Conservation (phyloP, 2,329 filamentous ascomycete species). For the Exserohilum rostratum region DNA sequence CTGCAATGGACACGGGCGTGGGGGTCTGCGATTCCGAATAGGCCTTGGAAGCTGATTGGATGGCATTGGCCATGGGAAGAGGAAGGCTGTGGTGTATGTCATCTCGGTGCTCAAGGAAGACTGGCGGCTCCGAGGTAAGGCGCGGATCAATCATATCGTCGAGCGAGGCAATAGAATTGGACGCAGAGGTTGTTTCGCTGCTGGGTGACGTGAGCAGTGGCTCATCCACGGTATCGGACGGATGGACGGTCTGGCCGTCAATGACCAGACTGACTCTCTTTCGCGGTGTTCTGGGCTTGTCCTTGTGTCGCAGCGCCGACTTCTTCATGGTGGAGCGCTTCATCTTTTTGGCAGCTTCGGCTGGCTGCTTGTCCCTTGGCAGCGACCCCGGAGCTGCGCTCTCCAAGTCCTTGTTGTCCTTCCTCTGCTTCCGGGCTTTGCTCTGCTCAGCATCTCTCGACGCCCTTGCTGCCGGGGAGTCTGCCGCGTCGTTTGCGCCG, state of each 20-base stretch:
- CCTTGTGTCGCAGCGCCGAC: constrained; percentile 39
- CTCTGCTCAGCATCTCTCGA: constrained; percentile 31
- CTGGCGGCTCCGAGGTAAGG: constrained; percentile 23
- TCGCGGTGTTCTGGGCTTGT: constrained; percentile 30
- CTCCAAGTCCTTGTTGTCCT: constrained; percentile 25
- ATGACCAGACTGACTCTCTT: constrained; percentile 48
- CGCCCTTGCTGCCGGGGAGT: constrained; percentile 16
- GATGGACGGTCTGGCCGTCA: constrained; percentile 47
- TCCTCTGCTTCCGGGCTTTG: constrained; percentile 25
- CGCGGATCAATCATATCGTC: constrained; percentile 45
- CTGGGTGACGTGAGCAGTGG: constrained; percentile 35
- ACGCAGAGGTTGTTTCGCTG: constrained; percentile 40
- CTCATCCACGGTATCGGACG: constrained; percentile 42
- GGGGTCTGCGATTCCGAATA: constrained; percentile 20
- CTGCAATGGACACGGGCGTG: constrained; percentile 10
- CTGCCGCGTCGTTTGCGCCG: constrained; percentile 12
- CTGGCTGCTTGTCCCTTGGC: constrained; percentile 17
- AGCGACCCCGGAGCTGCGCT: constrained; percentile 13
- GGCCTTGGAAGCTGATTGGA: constrained; percentile 31
- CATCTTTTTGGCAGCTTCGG: constrained; percentile 30
- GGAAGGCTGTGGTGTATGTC: constrained; percentile 43
- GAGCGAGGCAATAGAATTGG: constrained; percentile 37
- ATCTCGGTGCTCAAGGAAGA: constrained; percentile 29
- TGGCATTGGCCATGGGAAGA: constrained; percentile 27
- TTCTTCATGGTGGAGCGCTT: constrained; percentile 40